Evolutionary conservation across 495 filamentous ascomycete species (phyloP), one percentile per base, ranked within the genome.

Genomic region (Aspergillus leporis): DNA sequence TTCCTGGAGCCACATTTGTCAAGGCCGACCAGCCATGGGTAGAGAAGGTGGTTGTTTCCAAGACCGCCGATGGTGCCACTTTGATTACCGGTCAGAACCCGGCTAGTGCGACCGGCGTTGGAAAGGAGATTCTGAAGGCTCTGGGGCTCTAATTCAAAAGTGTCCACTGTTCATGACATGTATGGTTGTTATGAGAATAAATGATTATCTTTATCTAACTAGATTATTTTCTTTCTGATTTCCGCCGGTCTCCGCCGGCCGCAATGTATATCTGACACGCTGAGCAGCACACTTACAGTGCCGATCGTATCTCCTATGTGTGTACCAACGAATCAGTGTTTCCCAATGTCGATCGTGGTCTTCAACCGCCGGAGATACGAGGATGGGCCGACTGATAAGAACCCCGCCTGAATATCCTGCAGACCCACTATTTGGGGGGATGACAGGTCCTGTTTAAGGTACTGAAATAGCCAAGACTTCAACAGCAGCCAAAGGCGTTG

Each of bases 31-130:
- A 83, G 66, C 70, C 77, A 7, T 91, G 80, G 83, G 83, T 62
- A 0, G 75, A 73, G 69, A 82, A 87, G 69, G 84, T 90, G 13
- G 78, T 84, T 25, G 79, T 85, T 30, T 79, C 81, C 46, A 72
- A 72, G 65, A 55, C 53, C 1, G 36, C 53, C n/a, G 72, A 66
- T 19, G 75, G 71, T 1, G 67, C 86, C 0, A 75, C 73, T 63
- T 55, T 92, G 54, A 87, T 92, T 58, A 91, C 89, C 2, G 89
- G 89, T 0, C 88, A 92, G 76, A 92, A 91, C 62, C 89, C 89
- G 16, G 82, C 80, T 9, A 87, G 83, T 67, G 87, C 86, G 13
- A 77, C 73, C 28, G 79, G 67, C 0, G 74, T 91, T 48, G 88
- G 80, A 0, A 78, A 87, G 73, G 79, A 64, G 19, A 67, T 82